phyloP scores from a whole-genome alignment of 768 basidiomycete species.

The Amylocystis lapponica region DNA sequence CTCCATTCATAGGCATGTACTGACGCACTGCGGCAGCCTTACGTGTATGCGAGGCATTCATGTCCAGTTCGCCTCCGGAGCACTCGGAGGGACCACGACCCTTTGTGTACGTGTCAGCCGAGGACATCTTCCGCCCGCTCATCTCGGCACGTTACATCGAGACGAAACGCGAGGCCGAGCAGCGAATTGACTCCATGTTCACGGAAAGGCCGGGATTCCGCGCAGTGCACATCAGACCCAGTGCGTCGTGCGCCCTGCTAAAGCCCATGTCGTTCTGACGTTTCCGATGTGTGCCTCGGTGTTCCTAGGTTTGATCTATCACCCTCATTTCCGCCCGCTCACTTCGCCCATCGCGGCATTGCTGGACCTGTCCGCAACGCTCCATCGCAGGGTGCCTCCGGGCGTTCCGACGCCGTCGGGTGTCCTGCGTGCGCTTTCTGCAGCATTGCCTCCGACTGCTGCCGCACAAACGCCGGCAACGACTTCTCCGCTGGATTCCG shows the following conservation, averaged over 20 bases:
- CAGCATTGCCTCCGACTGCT: slow-evolving; percentile 27
- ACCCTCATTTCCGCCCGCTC: slow-evolving; percentile 88
- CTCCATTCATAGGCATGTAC: background rate
- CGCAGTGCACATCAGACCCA: slow-evolving; percentile 82
- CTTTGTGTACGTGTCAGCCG: slow-evolving; percentile 96
- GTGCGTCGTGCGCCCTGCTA: slow-evolving; percentile 41
- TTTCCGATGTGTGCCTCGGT: background rate
- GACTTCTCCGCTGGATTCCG: slow-evolving; percentile 49
- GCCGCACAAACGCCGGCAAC: slow-evolving; percentile 23
- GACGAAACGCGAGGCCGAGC: slow-evolving; percentile 91
- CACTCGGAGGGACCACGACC: slow-evolving; percentile 37
- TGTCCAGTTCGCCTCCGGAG: slow-evolving; percentile 36
- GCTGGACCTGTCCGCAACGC: slow-evolving; percentile 70
- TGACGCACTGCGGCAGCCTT: slow-evolving; percentile 42
- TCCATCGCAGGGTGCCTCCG: slow-evolving; percentile 57
- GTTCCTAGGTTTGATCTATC: slow-evolving; percentile 93
- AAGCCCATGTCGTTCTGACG: background rate
- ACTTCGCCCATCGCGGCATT: slow-evolving; percentile 80
- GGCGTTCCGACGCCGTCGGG: slow-evolving; percentile 60
- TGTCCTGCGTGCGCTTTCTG: slow-evolving; percentile 49
- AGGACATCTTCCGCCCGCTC: slow-evolving; percentile 85
- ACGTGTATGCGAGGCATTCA: slow-evolving; percentile 72
- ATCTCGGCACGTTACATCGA: slow-evolving; percentile 84
- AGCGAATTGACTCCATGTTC: slow-evolving; percentile 53
- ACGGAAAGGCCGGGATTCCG: slow-evolving; percentile 41